phyloP scores from a whole-genome alignment of 257 asterid species.

The Primulina eburnea region DNA sequence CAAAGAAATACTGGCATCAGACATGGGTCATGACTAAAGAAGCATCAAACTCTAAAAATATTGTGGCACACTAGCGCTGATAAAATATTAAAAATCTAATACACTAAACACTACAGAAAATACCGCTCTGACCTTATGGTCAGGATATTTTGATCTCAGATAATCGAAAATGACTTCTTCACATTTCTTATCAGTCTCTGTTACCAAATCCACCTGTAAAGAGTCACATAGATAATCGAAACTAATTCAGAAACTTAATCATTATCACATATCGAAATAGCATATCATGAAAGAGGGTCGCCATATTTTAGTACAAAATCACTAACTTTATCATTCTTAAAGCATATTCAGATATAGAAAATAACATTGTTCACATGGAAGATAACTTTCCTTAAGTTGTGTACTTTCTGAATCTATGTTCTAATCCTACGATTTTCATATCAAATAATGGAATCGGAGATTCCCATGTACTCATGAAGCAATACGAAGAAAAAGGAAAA shows the following conservation, averaged over 20 bases:
- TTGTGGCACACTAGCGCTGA: slow-evolving; percentile 16
- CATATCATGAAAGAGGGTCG: neutral
- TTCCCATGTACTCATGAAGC: neutral
- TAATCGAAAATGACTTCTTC: slow-evolving; percentile 72
- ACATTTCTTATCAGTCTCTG: slow-evolving; percentile 90
- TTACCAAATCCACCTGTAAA: slow-evolving; percentile 89
- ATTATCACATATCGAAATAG: neutral
- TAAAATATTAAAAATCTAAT: neutral
- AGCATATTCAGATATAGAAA: no score
- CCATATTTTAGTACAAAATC: neutral
- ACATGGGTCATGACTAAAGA: neutral
- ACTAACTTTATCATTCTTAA: neutral
- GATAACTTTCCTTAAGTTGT: neutral
- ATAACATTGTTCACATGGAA: neutral
- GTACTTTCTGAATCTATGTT: neutral
- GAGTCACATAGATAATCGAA: neutral
- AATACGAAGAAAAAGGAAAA: neutral
- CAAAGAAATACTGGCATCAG: neutral
- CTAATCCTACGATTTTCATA: neutral
- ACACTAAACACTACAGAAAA: neutral
- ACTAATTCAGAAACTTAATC: neutral
- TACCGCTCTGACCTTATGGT: slow-evolving; percentile 55
- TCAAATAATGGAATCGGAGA: neutral
- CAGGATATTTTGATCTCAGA: slow-evolving; percentile 61
- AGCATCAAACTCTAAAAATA: neutral